Conservation (phyloP, 2,329 filamentous ascomycete species). For the Microcyclospora pomicola region DNA sequence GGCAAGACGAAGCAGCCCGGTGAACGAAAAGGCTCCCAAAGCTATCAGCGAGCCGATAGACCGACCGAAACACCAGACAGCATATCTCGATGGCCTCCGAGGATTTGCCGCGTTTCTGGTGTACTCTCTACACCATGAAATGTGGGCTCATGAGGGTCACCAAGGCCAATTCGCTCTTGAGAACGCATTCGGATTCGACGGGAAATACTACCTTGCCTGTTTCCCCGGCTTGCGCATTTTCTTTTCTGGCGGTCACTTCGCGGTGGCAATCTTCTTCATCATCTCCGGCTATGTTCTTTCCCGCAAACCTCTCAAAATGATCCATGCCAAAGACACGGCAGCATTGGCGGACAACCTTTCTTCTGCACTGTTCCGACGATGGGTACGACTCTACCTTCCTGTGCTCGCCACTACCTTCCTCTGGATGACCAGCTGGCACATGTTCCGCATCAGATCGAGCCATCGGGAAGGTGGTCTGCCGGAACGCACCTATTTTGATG, state of each 20-base stretch:
- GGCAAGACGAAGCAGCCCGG: no score
- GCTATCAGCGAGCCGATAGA: no score
- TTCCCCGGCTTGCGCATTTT: slow-evolving; percentile 47
- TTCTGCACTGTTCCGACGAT: slow-evolving; percentile 38
- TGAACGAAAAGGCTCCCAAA: no score
- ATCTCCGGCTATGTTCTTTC: slow-evolving; percentile 40
- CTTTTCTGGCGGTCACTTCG: slow-evolving; percentile 48
- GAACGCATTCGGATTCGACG: slow-evolving; percentile 38
- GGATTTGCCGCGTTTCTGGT: slow-evolving; percentile 55
- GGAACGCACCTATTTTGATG: slow-evolving; percentile 29
- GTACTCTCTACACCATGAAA: slow-evolving; percentile 47
- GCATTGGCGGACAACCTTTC: slow-evolving; percentile 31
- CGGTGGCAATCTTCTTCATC: slow-evolving; percentile 40
- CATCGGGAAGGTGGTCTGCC: slow-evolving; percentile 2
- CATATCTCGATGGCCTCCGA: slow-evolving; percentile 52
- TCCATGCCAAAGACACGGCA: slow-evolving; percentile 29
- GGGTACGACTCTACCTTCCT: slow-evolving; percentile 37
- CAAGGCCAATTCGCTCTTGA: slow-evolving; percentile 33
- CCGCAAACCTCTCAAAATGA: slow-evolving; percentile 29
- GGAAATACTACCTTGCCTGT: slow-evolving; percentile 34
- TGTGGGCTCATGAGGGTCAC: slow-evolving; percentile 38
- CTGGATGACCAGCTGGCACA: slow-evolving; percentile 41
- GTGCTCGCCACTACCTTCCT: slow-evolving; percentile 42
- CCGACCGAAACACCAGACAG: slow-evolving; percentile 28
- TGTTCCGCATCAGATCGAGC: slow-evolving; percentile 36